These are phyloP conservation scores for Solanum hybrid DNA, from an alignment of 305 asterid species.

Conservation along the genomic window DNA sequence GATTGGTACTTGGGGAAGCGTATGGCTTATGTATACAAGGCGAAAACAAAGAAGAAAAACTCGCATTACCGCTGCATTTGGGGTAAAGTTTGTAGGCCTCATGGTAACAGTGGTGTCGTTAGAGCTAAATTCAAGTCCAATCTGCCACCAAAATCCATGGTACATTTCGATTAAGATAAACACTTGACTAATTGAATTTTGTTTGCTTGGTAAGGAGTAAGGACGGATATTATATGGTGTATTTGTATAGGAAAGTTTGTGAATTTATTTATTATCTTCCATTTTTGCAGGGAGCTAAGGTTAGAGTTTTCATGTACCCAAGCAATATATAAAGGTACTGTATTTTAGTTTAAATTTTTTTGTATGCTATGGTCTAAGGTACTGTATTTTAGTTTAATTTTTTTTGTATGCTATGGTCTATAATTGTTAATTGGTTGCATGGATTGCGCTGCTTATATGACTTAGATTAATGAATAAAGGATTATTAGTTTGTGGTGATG, in stretches of 20 bases:
- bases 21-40: constrained; percentile 87
- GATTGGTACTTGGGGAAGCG: constrained; percentile 78
- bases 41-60: constrained; percentile 78
- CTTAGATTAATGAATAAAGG: neutral
- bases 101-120: constrained; percentile 77
- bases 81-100: constrained; percentile 85
- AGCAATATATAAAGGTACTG: constrained; percentile 55
- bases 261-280: neutral
- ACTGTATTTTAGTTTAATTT: neutral
- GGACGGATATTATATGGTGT: neutral
- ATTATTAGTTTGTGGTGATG: neutral
- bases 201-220: neutral
- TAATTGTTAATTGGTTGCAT: neutral
- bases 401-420: neutral
- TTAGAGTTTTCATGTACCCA: constrained; percentile 83
- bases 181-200: neutral
- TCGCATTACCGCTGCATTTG: constrained; percentile 88
- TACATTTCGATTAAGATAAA: neutral
- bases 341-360: neutral
- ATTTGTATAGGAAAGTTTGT: neutral
- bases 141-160: constrained; percentile 85
- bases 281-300: constrained; percentile 51
- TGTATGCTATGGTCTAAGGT: constrained; percentile 10
- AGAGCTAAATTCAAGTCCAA: constrained; percentile 82
- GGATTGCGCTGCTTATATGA: neutral